Base-by-base conservation (phyloP, 2,329 filamentous ascomycete species). In the Ceratocystis ficicola region DNA sequence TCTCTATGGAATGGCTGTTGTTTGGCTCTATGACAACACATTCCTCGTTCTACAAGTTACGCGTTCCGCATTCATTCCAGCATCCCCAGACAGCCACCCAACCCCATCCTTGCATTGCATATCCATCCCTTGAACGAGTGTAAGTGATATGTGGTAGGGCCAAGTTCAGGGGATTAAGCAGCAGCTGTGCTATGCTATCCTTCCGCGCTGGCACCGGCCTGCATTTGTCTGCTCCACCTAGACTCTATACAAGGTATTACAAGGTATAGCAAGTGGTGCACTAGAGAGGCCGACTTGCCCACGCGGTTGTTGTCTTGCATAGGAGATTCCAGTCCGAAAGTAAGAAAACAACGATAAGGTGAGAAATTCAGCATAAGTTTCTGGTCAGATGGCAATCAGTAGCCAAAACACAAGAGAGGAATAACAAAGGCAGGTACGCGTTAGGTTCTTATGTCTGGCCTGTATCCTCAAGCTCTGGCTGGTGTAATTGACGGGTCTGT, bases 281-380 rank as follows among this genome's bases (percentile, higher is more conserved):
- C 36, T 41, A 41, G 36, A 12, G 5, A 41, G 10, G 36, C 32
- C 61, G 61, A 48, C 50, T 66, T 48, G 65, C 22, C n/a, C 30
- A n/a, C 22, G 10, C 36, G 36, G 36, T 41, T 41, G 36, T 30
- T 63, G 60, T 66, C 60, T 66, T 50, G 64, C 41, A 66, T 41
- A 22, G 20, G 59, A 22, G 48, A 66, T 66, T 63, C 60, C 60
- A 66, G 59, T 63, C 17, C n/a, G 15, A 41, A 41, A 2, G 28
- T 8, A 17, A 36, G 3, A 32, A 17, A 36, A 17, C 55, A 28
- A 5, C 5, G 25, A 36, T 28, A 2, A 20, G 17, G 28, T 32
- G 55, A 15, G 48, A 25, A 17, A 3, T 22, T 25, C 5, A 5
- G 25, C 48, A 25, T 17, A 15, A 10, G 48, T 15, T 28, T 22